Conservation (phyloP, 345 rosid species). For the Garcia nutans region DNA sequence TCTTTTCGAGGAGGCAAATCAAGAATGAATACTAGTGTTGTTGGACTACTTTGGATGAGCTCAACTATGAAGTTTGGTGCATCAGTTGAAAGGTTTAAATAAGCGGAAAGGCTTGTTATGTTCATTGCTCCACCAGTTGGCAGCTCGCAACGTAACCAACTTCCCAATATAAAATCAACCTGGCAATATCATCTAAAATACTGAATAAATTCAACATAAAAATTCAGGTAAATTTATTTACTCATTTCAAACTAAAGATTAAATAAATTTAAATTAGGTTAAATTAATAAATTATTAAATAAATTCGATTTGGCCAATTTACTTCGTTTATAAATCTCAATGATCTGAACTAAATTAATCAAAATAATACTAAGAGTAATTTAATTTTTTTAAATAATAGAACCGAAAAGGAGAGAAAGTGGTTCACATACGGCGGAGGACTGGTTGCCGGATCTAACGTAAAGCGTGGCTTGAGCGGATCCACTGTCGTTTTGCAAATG, state of each 20-base stretch:
- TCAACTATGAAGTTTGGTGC: slow-evolving; percentile 80
- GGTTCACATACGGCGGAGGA: slow-evolving; percentile 50
- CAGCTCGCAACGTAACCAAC: slow-evolving; percentile 75
- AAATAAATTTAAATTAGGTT: too few species aligned
- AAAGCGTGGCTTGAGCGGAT: slow-evolving; percentile 59
- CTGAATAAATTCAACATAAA: background rate
- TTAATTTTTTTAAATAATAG: too few species aligned
- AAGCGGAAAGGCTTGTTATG: slow-evolving; percentile 73
- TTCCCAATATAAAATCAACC: slow-evolving; percentile 83
- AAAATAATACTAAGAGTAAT: too few species aligned
- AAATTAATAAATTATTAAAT: too few species aligned
- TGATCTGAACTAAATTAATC: background rate
- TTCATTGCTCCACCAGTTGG: slow-evolving; percentile 71
- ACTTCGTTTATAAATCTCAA: background rate
- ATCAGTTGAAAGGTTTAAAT: slow-evolving; percentile 62
- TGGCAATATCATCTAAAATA: slow-evolving; percentile 23
- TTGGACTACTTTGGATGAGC: slow-evolving; percentile 65
- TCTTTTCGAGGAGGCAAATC: slow-evolving; percentile 85
- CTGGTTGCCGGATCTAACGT: slow-evolving; percentile 53
- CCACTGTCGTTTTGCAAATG: slow-evolving; percentile 51
- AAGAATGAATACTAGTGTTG: slow-evolving; percentile 61
- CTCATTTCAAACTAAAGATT: too few species aligned
- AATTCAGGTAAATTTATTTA: too few species aligned
- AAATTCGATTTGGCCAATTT: too few species aligned
- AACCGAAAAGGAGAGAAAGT: background rate